A percentile compares a stretch with the other conserved stretches of the same genome.
phyloP scores from a whole-genome alignment of 495 filamentous ascomycete genomes.

The Umbilicaria muhlenbergii region DNA sequence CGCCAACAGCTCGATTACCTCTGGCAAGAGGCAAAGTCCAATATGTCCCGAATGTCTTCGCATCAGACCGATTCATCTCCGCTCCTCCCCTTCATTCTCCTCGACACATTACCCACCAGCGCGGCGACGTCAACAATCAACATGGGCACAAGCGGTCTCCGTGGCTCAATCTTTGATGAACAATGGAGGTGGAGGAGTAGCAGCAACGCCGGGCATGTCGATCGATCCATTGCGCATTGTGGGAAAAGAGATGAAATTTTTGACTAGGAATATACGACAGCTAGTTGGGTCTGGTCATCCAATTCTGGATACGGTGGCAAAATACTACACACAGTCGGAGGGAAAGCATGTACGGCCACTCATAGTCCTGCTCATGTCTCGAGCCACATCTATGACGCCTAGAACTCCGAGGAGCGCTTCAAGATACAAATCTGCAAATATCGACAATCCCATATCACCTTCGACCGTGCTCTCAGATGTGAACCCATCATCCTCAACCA shows the following conservation, averaged over 20 bases:
- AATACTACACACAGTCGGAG: conserved; percentile 95
- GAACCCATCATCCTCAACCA: conserved; percentile 51
- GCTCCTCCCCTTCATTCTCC: background rate
- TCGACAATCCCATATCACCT: conserved; percentile 68
- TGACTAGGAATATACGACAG: conserved; percentile 77
- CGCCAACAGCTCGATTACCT: background rate
- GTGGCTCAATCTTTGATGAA: conserved; percentile 63
- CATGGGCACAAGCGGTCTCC: conserved; percentile 54
- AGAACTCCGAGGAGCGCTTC: conserved; percentile 28
- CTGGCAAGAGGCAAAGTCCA: background rate
- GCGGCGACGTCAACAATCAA: conserved; percentile 24
- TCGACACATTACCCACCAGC: conserved; percentile 2
- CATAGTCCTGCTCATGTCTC: conserved; percentile 88
- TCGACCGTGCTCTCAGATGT: conserved; percentile 58
- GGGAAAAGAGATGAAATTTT: conserved; percentile 87
- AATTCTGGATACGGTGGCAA: conserved; percentile 82
- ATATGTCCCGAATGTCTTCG: conserved; percentile 5
- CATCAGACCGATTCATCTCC: background rate
- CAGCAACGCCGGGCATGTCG: conserved; percentile 35
- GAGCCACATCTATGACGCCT: conserved; percentile 69
- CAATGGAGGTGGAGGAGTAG: conserved; percentile 29
- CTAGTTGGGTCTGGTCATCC: conserved; percentile 86
- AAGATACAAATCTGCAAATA: conserved; percentile 15
- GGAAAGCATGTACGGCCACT: conserved; percentile 93
- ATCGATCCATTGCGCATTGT: conserved; percentile 69